phyloP scores from a whole-genome alignment of 176 grass and related monocot species.

The Dactylis glomerata region DNA sequence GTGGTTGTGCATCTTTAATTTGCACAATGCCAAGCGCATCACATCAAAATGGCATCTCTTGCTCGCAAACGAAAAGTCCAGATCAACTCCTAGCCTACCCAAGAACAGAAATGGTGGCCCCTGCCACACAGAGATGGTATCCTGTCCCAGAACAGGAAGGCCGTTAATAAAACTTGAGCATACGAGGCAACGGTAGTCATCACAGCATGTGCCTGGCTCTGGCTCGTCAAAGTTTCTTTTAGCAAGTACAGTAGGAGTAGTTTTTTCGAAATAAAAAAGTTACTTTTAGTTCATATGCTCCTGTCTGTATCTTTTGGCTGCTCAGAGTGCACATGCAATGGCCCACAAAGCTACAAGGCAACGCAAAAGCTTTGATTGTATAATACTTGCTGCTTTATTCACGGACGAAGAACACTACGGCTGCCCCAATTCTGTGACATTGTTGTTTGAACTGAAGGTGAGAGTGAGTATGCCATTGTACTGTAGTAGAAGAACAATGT shows the following conservation, averaged over 20 bases:
- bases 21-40: background rate
- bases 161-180: too few relatives aligned
- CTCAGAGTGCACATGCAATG: slow-evolving; percentile 10
- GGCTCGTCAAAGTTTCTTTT: background rate
- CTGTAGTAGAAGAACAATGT: slow-evolving; percentile 14
- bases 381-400: background rate
- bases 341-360: background rate
- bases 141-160: background rate
- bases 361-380: background rate
- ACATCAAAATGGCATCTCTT: background rate
- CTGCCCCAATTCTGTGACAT: slow-evolving; percentile 7
- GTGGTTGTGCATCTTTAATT: background rate
- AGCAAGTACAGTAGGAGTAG: background rate
- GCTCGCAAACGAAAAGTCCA: background rate
- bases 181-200: background rate
- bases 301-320: background rate
- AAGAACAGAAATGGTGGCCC: background rate
- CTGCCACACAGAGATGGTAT: background rate
- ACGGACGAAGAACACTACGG: background rate
- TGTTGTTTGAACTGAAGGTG: background rate
- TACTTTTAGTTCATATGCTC: background rate
- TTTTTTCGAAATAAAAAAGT: background rate
- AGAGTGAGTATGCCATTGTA: background rate
- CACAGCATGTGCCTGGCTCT: background rate
- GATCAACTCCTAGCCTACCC: background rate